Percentiles rank a stretch among this genome's conserved stretches.
phyloP scores from a whole-genome alignment of 352 stramenopile genomes.

The Phytopythium boreale region DNA sequence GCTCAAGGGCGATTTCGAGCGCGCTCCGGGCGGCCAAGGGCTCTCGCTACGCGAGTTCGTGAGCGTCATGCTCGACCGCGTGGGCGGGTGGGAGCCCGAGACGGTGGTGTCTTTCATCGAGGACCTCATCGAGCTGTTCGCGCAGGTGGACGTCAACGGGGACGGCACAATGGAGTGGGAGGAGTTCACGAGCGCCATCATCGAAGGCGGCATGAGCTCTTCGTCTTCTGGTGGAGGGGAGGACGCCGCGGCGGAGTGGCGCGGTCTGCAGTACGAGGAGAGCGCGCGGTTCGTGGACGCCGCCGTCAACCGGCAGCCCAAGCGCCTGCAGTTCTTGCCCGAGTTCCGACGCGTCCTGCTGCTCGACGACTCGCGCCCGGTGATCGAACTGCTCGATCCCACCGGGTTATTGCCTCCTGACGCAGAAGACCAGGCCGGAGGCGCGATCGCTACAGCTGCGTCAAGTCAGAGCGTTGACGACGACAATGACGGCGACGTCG shows the following conservation, averaged over 20 bases:
- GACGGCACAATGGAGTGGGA: slow-evolving; percentile 83
- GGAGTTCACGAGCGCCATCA: slow-evolving; percentile 80
- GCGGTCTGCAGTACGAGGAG: slow-evolving; percentile 76
- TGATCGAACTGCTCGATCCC: slow-evolving; percentile 66
- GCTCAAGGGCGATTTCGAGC: slow-evolving; percentile 72
- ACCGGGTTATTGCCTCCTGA: slow-evolving; percentile 35
- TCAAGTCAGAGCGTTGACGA: slow-evolving; percentile 9
- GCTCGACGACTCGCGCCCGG: slow-evolving; percentile 57
- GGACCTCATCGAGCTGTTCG: slow-evolving; percentile 76
- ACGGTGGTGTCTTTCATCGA: slow-evolving; percentile 63
- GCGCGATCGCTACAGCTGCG: neutral
- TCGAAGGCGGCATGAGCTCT: slow-evolving; percentile 72
- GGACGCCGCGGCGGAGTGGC: slow-evolving; percentile 35
- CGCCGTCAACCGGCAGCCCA: slow-evolving; percentile 51
- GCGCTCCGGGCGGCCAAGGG: slow-evolving; percentile 27
- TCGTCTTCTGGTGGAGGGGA: slow-evolving; percentile 12
- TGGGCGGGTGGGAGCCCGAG: slow-evolving; percentile 44
- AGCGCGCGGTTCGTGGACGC: slow-evolving; percentile 44
- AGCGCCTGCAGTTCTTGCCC: slow-evolving; percentile 48
- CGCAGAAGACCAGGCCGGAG: slow-evolving; percentile 13
- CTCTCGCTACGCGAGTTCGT: slow-evolving; percentile 66
- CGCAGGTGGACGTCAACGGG: slow-evolving; percentile 74
- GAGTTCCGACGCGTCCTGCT: slow-evolving; percentile 63
- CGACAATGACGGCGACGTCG: neutral
- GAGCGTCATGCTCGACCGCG: slow-evolving; percentile 65